Evolutionary conservation across 192 early-diverging fungal species (phyloP).

Genomic region (Coemansia sp.): DNA sequence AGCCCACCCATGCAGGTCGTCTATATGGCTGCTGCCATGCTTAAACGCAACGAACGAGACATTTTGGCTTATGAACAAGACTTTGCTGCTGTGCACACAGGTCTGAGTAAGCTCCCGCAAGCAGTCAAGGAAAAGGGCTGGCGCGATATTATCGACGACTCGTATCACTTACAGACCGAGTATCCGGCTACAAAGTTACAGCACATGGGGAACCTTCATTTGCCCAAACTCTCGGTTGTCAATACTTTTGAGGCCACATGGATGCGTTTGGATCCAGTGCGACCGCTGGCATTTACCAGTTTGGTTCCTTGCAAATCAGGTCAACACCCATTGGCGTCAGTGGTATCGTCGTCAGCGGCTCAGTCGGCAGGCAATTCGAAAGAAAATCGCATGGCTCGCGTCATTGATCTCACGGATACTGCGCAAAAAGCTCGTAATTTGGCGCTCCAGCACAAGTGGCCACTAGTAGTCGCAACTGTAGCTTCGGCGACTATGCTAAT

Average conservation of each 20-base stretch:
- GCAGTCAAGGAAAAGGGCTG: constrained; percentile 17
- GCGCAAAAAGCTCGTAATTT: constrained; percentile 47
- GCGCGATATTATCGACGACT: constrained; percentile 42
- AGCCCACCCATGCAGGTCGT: constrained; percentile 65
- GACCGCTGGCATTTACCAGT: constrained; percentile 27
- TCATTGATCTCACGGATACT: constrained; percentile 43
- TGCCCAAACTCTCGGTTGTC: constrained; percentile 39
- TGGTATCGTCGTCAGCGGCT: not conserved
- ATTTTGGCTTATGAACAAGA: constrained; percentile 44
- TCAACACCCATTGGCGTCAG: constrained; percentile 34
- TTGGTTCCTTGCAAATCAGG: constrained; percentile 29
- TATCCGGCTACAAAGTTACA: constrained; percentile 46
- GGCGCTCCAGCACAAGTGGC: constrained; percentile 48
- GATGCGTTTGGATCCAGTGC: constrained; percentile 49
- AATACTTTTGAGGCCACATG: constrained; percentile 47
- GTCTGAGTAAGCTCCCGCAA: constrained; percentile 33
- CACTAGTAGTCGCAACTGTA: constrained; percentile 37
- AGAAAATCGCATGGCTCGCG: constrained; percentile 38
- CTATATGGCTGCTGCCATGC: constrained; percentile 64
- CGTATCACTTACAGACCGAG: constrained; percentile 34
- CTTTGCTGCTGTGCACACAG: constrained; percentile 46
- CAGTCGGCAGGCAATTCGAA: not conserved
- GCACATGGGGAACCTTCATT: constrained; percentile 35
- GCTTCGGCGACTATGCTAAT: constrained; percentile 49
- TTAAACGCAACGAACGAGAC: constrained; percentile 24